phyloP scores from a whole-genome alignment of 768 basidiomycete genomes.

The Boletellus ananiceps region DNA sequence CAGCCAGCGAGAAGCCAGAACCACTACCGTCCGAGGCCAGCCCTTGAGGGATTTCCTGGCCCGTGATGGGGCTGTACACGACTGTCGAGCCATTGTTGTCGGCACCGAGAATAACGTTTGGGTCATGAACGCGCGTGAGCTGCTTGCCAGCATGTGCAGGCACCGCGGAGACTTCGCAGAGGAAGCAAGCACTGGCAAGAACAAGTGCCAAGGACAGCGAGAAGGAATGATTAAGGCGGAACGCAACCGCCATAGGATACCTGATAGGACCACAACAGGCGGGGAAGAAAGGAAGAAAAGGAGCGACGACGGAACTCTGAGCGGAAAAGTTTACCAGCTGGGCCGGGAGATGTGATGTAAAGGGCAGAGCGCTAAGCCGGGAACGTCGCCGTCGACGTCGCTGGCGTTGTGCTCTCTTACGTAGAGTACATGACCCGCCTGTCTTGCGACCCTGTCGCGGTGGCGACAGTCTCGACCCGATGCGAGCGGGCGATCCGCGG shows the following conservation, averaged over 20 bases:
- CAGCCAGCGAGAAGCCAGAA: constrained; percentile 41
- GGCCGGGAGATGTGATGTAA: constrained; percentile 6
- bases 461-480: too few species aligned
- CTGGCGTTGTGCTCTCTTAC: background rate
- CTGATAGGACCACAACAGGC: constrained; percentile 10
- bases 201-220: constrained; percentile 11
- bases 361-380: background rate
- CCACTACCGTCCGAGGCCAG: constrained; percentile 58
- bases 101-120: constrained; percentile 26
- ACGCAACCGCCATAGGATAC: constrained; percentile 26
- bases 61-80: constrained; percentile 44
- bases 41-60: constrained; percentile 47
- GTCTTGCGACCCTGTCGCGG: too few species aligned
- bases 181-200: constrained; percentile 7
- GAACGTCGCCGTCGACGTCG: too few species aligned
- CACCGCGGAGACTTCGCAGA: constrained; percentile 7
- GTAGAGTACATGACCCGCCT: background rate
- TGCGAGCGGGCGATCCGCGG: too few species aligned
- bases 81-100: constrained; percentile 32
- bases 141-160: constrained; percentile 7
- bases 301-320: constrained; percentile 12
- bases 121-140: constrained; percentile 25
- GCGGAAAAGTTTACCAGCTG: constrained; percentile 5
- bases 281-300: constrained; percentile 9
- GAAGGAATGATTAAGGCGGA: constrained; percentile 18